Evolutionary conservation across 2,329 filamentous ascomycete species (phyloP), one percentile per base, ranked within the genome.

Genomic region (Clarireedia sp.): DNA sequence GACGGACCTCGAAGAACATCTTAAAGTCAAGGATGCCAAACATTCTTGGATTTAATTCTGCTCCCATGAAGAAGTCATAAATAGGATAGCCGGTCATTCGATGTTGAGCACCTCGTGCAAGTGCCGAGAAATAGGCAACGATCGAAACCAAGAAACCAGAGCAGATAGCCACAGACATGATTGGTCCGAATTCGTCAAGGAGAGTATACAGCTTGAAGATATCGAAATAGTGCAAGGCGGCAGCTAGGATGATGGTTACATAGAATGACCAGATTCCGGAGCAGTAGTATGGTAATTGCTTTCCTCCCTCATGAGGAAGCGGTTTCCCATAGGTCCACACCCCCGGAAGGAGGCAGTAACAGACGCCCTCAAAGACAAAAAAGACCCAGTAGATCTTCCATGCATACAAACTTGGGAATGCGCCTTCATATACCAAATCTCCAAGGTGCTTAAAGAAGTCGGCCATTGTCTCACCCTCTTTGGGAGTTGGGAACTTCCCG

Each of bases 321-420:
- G 92, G 87, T 74, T 96, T 95, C 63, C 94, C 94, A 68, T 90
- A 87, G 57, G 85, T 83, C 74, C 85, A 91, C 59, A 99, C 84
- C 60, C 94, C 94, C 2, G 94, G 94, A 66, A 96, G 81, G 57
- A 85, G 74, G 67, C 92, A 81, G 74, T 99, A 99, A 69, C 87
- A 87, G 41, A 83, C 76, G 55, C 79, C 89, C 74, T 97, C 89
- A 56, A 90, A 87, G 65, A 95, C 71, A 74, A 95, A 87, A 72
- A 96, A 97, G 52, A 78, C 76, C 94, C 94, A 99, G 78, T 97
- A 99, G 68, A 96, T 95, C 57, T 78, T 73, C 91, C 92, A 99
- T 2, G 91, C 91, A 70, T 85, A 85, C 52, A 83, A 69, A 55
- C 83, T 85, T 2, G 94, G 94, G 72, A 86, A 97, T 0, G 91